Base-by-base conservation (phyloP, 306 rosid species). In the Sphenostylis stenocarpa region DNA sequence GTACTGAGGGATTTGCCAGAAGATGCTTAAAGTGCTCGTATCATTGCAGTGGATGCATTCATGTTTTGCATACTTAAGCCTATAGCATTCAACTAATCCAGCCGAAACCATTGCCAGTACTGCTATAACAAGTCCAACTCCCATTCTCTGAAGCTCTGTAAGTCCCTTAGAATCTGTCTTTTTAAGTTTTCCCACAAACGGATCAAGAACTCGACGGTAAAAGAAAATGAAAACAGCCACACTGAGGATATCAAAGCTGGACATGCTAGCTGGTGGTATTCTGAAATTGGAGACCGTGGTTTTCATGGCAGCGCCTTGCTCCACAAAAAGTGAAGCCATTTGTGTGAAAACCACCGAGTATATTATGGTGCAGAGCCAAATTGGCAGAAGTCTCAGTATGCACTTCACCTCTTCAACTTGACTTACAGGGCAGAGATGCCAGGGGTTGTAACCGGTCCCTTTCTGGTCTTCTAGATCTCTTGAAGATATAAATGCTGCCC, bases 391-490 rank as follows among this genome's bases (percentile, higher is more conserved):
- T 77, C 99, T 88, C 21, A 96, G 81, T 79, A 96, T 87, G 90
- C 99, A 96, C 84, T 96, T 96, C 36, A 96, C 97, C 80, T 96
- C 99, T 80, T 96, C 99, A 44, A 96, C 96, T 87, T 96, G 99
- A 45, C 94, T 88, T 47, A 96, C 64, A 7, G 98, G 89, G 73
- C 99, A 92, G 44, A 96, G 94, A 31, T 67, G 82, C 99, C 99
- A 96, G 1, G 88, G 96, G 79, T 84, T 88, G 75, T 38, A 31
- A 63, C 34, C 16, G 12, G 85, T 77, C 7, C 72, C 76, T 29
- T 84, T 84, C 62, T 86, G 85, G 79, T 80, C 82, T 19, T 84
- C 94, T 19, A 82, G 67, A 85, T 96, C 99, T 78, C 93, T 84
- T 14, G 99, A 87, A 48, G 99, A 82, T 68, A 96, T 82, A 55